Conservation (phyloP, 2,329 filamentous ascomycete genomes). For the Didymella exigua region DNA sequence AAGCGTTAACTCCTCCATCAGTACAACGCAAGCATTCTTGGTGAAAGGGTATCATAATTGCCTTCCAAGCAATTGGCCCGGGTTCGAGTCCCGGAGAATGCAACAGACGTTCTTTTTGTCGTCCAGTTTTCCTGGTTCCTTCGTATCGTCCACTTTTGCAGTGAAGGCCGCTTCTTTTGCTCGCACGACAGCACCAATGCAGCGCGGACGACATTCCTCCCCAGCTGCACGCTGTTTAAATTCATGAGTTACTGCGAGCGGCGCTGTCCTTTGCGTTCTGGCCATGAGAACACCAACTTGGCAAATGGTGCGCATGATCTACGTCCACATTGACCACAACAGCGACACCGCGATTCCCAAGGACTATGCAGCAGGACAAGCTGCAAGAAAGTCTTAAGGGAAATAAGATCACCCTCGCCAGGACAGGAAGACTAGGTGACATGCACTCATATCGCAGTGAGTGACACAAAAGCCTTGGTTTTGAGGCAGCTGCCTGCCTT, state of each 20-base stretch:
- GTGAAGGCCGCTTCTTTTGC: background rate
- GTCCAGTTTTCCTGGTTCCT: background rate
- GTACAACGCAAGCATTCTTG: constrained; percentile 18
- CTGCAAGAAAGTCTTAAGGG: background rate
- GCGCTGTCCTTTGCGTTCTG: constrained; percentile 1
- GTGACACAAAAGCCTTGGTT: constrained; percentile 31
- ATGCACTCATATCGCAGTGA: background rate
- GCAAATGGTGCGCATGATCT: constrained; percentile 3
- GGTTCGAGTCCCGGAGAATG: constrained; percentile 17
- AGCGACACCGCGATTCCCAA: background rate
- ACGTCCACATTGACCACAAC: background rate
- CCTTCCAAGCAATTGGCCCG: constrained; percentile 22
- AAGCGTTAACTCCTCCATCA: background rate
- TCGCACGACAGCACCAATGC: background rate
- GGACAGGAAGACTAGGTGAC: background rate
- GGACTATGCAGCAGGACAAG: background rate
- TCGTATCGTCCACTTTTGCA: background rate
- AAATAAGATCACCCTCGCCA: background rate
- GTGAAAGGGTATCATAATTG: constrained; percentile 19
- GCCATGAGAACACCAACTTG: background rate
- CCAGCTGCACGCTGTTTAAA: background rate
- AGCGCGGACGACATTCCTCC: background rate
- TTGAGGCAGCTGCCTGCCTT: constrained; percentile 27
- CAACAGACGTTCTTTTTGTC: constrained; percentile 3
- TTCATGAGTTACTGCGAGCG: background rate